Percentiles rank a stretch among this genome's conserved stretches.
phyloP scores from a whole-genome alignment of 2,329 filamentous ascomycete genomes.

The Nothomitra cinnamomea region DNA sequence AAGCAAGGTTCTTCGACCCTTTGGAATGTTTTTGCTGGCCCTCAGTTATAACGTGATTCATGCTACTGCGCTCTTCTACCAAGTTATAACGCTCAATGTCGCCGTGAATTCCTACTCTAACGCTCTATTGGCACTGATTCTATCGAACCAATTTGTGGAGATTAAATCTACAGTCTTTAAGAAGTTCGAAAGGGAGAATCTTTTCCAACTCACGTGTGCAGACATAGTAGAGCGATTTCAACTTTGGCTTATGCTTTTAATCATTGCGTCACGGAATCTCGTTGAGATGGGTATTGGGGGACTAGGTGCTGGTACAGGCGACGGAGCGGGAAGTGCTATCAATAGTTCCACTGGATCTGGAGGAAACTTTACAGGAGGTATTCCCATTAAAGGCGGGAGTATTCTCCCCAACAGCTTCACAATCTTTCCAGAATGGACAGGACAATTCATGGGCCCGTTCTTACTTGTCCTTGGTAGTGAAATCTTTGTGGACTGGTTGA shows the following conservation, averaged over 20 bases:
- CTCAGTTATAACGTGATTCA: conserved; percentile 79
- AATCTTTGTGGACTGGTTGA: conserved; percentile 92
- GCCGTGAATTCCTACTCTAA: conserved; percentile 98
- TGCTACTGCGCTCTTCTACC: conserved; percentile 79
- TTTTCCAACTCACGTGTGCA: conserved; percentile 91
- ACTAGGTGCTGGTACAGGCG: conserved; percentile 15
- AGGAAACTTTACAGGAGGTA: conserved; percentile 26
- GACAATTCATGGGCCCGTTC: conserved; percentile 83
- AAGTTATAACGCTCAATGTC: conserved; percentile 94
- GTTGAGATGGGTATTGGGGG: conserved; percentile 85
- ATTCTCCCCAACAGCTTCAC: conserved; percentile 86
- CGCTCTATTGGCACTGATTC: conserved; percentile 72
- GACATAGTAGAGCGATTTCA: conserved; percentile 96
- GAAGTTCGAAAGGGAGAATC: conserved; percentile 93
- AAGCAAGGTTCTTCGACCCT: conserved; percentile 74
- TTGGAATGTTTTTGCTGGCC: conserved; percentile 81
- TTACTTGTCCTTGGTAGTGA: conserved; percentile 88
- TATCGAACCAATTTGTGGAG: conserved; percentile 97
- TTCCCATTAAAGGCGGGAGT: conserved; percentile 1
- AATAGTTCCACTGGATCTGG: conserved; percentile 15
- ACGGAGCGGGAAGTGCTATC: not conserved
- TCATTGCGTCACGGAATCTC: conserved; percentile 90
- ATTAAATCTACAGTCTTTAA: conserved; percentile 99
- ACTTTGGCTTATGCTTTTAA: conserved; percentile 90
- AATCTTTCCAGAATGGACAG: conserved; percentile 69